Base-by-base conservation (phyloP, 2,329 filamentous ascomycete species). In the Colletotrichum nymphaeae region DNA sequence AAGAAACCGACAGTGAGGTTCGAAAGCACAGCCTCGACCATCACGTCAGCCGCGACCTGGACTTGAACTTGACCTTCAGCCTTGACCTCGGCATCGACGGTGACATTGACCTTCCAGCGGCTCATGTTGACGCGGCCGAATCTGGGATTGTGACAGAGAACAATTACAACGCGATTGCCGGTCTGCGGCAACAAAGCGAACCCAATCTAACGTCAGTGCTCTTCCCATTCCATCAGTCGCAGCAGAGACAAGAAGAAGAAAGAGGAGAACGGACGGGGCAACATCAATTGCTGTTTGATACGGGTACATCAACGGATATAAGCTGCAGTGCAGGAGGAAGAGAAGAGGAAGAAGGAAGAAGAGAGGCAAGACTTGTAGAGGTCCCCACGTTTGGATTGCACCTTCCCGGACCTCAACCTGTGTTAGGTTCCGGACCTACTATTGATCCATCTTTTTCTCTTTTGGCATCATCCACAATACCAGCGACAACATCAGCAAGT, bases 121-220 rank as follows among this genome's bases (percentile, higher is more conserved):
- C 62, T 30, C 55, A 26, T 14, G 19, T 32, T 28, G 46, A 56
- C 63, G 46, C 30, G 22, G 30, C 35, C 42, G 30, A 49, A 65
- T 56, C 32, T 57, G 35, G 64, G 46, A 26, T 57, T 49, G 46
- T 57, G 56, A 57, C 32, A 49, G 63, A 67, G n/a, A 71, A 67
- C 24, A 67, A 16, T 22, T 26, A 67, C 63, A 67, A 56, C 56
- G 37, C 46, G 19, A 32, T 46, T 26, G 35, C 37, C n/a, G 52
- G 53, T 14, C 49, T 37, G n/a, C 32, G 22, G 56, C 65, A 67
- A 28, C 55, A 46, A 55, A 53, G 53, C 62, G 42, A 70, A 55
- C 14, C 28, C 42, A 64, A 35, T 67, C n/a, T 16, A 58, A 32
- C 32, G 56, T 35, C 56, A 67, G 69, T 56, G 58, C 35, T 63